Evolutionary conservation across 78 protist genomes (phyloP).

Genomic region (Dictyostelium discoideum): dicty_2.7 NC_007088.5:6657001-6657500

Average conservation of each 20-base stretch:
- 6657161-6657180: not conserved
- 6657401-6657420: not conserved
- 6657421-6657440: not conserved
- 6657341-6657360: not conserved
- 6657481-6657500: not conserved
- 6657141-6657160: not conserved
- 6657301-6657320: conserved; percentile 9
- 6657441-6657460: conserved; percentile 24
- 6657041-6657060: conserved; percentile 60
- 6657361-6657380: no score
- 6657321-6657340: not conserved
- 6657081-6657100: conserved; percentile 9
- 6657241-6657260: not conserved
- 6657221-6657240: not conserved
- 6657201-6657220: not conserved
- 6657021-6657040: conserved; percentile 40
- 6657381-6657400: conserved; percentile 4
- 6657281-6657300: conserved; percentile 25
- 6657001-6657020: conserved; percentile 36
- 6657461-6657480: not conserved
- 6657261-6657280: conserved; percentile 28
- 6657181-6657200: not conserved
- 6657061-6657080: conserved; percentile 29
- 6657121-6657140: not conserved
- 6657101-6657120: not conserved